Percentiles rank a stretch among this genome's conserved stretches.
phyloP scores from a whole-genome alignment of 306 rosid genomes.

The Cicer judaicum region DNA sequence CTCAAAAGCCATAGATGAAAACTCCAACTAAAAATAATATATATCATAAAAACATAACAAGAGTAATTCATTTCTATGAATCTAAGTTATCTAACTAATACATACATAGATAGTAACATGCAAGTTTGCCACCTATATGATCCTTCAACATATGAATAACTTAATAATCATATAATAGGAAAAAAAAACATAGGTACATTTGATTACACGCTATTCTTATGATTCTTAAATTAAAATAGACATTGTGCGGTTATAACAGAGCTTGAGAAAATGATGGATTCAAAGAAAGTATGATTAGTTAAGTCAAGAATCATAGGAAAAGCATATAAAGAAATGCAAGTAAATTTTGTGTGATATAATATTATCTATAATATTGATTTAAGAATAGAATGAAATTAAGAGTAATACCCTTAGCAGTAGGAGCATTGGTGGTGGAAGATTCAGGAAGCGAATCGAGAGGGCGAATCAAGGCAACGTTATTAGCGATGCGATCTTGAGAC shows the following conservation, averaged over 20 bases:
- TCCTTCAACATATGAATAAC: background rate
- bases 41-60: background rate
- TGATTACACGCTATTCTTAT: too few relatives aligned
- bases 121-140: background rate
- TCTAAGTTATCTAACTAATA: background rate
- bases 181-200: too few relatives aligned
- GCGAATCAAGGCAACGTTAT: slow-evolving; percentile 62
- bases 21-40: background rate
- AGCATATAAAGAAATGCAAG: too few relatives aligned
- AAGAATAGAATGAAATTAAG: background rate
- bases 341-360: too few relatives aligned
- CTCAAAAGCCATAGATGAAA: background rate
- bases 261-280: too few relatives aligned
- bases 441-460: slow-evolving; percentile 55
- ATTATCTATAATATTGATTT: background rate
- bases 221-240: too few relatives aligned
- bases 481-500: slow-evolving; percentile 51
- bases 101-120: background rate
- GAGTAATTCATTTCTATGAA: background rate
- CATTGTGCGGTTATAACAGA: too few relatives aligned
- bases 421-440: slow-evolving; percentile 64
- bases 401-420: slow-evolving; percentile 63
- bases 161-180: background rate
- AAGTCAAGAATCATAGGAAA: too few relatives aligned
- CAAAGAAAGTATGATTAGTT: too few relatives aligned